phyloP scores from a whole-genome alignment of 2,329 filamentous ascomycete species.

The Eutypella sp. region DNA sequence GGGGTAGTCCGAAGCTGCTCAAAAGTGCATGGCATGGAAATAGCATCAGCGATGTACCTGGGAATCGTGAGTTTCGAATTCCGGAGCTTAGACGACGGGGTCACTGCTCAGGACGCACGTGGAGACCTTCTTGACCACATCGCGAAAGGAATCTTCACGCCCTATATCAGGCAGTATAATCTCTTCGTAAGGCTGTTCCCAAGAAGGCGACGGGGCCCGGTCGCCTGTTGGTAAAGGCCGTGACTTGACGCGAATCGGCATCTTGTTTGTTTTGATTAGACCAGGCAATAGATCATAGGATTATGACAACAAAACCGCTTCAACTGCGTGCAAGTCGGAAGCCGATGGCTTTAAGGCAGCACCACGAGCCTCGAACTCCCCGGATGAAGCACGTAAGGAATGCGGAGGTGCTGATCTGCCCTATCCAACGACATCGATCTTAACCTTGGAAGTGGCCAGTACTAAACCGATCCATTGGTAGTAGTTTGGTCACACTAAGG shows the following conservation, averaged over 20 bases:
- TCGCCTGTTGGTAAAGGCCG: constrained; percentile 24
- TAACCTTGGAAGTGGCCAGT: no score
- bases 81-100: neutral
- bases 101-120: constrained; percentile 42
- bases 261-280: constrained; percentile 7
- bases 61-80: constrained; percentile 8
- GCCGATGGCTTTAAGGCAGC: no score
- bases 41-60: constrained; percentile 58
- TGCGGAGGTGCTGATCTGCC: neutral
- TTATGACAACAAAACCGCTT: neutral
- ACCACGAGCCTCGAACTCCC: no score
- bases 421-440: neutral
- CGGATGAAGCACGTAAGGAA: no score
- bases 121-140: constrained; percentile 63
- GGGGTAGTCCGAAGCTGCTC: constrained; percentile 67
- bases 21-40: constrained; percentile 63
- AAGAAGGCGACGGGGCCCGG: constrained; percentile 32
- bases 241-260: constrained; percentile 39
- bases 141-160: constrained; percentile 55
- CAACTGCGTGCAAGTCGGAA: no score
- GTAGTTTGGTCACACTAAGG: no score
- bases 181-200: constrained; percentile 20
- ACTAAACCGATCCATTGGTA: no score
- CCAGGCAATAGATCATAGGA: constrained; percentile 1
- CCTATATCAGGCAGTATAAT: constrained; percentile 50